These are phyloP conservation scores for Dryas alaskensis DNA, from an alignment of 306 rosid genomes.

Conservation along the genomic window DNA sequence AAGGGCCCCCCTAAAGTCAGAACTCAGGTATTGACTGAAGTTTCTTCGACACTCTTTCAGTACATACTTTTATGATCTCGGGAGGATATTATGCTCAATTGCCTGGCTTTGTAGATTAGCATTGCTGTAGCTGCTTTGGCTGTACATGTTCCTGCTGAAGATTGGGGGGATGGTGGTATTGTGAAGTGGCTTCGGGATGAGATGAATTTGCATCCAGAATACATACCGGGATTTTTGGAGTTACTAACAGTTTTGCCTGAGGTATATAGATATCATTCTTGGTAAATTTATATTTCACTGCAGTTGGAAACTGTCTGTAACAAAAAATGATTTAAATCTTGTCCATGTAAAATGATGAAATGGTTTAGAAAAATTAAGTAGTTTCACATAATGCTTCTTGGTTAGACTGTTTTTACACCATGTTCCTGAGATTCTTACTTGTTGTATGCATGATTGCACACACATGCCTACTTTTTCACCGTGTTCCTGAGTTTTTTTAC, in stretches of 20 bases:
- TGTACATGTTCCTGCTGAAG: slow-evolving; percentile 93
- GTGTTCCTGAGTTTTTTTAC: slow-evolving; percentile 18
- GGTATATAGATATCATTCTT: slow-evolving; percentile 41
- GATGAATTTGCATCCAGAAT: slow-evolving; percentile 95
- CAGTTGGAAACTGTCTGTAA: slow-evolving; percentile 1
- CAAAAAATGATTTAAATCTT: neutral
- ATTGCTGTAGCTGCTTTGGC: slow-evolving; percentile 99
- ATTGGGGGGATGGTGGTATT: slow-evolving; percentile 99
- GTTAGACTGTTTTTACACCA: neutral
- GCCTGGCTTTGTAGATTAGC: slow-evolving; percentile 69
- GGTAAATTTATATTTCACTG: neutral
- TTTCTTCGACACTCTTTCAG: slow-evolving; percentile 16
- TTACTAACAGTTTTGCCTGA: slow-evolving; percentile 95
- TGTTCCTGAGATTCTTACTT: slow-evolving; percentile 16
- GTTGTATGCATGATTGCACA: slow-evolving; percentile 7
- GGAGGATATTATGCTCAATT: slow-evolving; percentile 33
- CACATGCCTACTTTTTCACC: neutral
- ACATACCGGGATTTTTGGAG: slow-evolving; percentile 96
- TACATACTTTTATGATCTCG: neutral
- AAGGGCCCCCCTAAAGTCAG: slow-evolving; percentile 96
- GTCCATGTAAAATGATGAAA: neutral
- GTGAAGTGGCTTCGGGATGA: slow-evolving; percentile 95
- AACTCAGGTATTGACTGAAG: slow-evolving; percentile 70
- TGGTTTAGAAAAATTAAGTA: neutral
- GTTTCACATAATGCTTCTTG: neutral